Evolutionary conservation across 305 asterid species (phyloP).

Genomic region (Fraxinus greggii): DNA sequence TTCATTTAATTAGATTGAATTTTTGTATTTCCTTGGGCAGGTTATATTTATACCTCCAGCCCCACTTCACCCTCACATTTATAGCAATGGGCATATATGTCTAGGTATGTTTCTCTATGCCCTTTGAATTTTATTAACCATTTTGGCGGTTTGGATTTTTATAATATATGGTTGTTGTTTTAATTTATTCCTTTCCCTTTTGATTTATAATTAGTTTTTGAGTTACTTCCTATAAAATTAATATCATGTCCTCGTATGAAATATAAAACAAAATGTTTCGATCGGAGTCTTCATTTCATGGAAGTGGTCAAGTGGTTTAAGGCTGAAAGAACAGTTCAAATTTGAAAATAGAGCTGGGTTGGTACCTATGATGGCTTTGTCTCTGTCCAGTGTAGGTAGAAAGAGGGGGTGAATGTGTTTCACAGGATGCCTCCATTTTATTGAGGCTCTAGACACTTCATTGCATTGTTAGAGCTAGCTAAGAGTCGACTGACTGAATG

Average conservation of each 20-base stretch:
- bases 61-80: conserved; percentile 85
- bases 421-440: background rate
- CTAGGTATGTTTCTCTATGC: conserved; percentile 47
- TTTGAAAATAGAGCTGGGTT: background rate
- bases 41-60: conserved; percentile 87
- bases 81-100: conserved; percentile 95
- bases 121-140: background rate
- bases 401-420: background rate
- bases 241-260: background rate
- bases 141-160: background rate
- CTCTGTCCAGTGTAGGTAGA: background rate
- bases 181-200: background rate
- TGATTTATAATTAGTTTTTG: background rate
- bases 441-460: background rate
- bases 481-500: background rate
- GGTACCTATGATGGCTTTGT: background rate
- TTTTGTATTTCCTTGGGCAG: conserved; percentile 39
- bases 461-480: background rate
- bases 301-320: conserved; percentile 10
- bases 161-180: background rate
- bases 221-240: background rate
- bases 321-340: background rate
- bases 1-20: background rate
- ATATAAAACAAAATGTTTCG: background rate
- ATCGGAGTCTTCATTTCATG: background rate